These are phyloP conservation scores for Collybia nuda DNA, from an alignment of 768 basidiomycete species.

Conservation along the genomic window DNA sequence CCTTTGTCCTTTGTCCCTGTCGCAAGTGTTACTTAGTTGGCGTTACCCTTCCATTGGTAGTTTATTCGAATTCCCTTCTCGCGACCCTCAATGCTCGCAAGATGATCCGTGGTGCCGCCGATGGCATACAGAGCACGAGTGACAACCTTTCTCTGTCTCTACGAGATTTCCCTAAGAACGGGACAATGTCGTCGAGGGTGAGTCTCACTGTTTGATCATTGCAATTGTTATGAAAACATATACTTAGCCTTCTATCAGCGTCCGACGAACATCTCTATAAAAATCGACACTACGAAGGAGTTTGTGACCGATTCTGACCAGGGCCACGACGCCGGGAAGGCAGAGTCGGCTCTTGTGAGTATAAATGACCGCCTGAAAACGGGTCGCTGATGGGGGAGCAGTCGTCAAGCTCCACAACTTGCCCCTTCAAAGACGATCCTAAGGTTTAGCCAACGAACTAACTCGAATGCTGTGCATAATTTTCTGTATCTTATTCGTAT, in stretches of 20 bases:
- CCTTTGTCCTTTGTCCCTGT: neutral
- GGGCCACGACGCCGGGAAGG: constrained; percentile 24
- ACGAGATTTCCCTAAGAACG: constrained; percentile 35
- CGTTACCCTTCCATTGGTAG: constrained; percentile 24
- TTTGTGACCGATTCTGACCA: constrained; percentile 40
- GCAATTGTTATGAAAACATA: neutral
- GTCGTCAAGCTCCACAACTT: neutral
- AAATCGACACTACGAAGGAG: constrained; percentile 54
- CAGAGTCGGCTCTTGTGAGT: constrained; percentile 15
- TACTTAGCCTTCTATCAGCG: constrained; percentile 23
- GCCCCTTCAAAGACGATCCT: neutral
- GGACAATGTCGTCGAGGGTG: constrained; percentile 30
- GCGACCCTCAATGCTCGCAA: constrained; percentile 58
- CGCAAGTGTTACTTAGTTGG: neutral
- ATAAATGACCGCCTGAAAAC: neutral
- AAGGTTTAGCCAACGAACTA: neutral
- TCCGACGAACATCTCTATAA: constrained; percentile 50
- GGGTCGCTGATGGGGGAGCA: neutral
- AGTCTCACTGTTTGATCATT: neutral
- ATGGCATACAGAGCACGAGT: constrained; percentile 38
- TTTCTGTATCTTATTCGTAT: too few species aligned
- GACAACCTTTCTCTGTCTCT: constrained; percentile 39
- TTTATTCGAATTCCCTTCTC: constrained; percentile 62
- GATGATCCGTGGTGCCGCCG: constrained; percentile 39
- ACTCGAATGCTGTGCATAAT: too few species aligned